These are phyloP conservation scores for Dalbergia cultrata DNA, from an alignment of 306 rosid species.

Conservation along the genomic window DNA sequence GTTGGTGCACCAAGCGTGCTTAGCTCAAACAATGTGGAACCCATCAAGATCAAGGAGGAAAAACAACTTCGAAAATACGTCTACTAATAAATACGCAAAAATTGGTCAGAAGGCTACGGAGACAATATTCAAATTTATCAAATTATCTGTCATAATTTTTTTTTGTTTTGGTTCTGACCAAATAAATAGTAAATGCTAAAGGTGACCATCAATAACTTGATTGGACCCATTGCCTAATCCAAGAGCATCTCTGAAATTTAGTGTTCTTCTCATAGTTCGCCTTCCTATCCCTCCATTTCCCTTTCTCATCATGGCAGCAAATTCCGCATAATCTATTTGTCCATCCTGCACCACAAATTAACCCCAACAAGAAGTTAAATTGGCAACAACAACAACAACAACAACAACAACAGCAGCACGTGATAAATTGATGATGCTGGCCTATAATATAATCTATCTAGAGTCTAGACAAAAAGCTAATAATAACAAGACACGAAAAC, in stretches of 20 bases:
- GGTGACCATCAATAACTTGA: conserved; percentile 53
- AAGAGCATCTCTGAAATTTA: conserved; percentile 59
- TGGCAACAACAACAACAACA: background rate
- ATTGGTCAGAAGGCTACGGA: conserved; percentile 35
- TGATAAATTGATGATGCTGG: background rate
- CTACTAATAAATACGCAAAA: conserved; percentile 24
- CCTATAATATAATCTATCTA: background rate
- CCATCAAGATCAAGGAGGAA: conserved; percentile 14
- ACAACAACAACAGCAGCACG: too few species aligned
- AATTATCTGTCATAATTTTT: conserved; percentile 13
- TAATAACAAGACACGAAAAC: background rate
- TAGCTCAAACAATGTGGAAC: conserved; percentile 15
- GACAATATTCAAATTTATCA: conserved; percentile 30
- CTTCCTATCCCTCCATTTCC: conserved; percentile 75
- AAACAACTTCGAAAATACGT: background rate
- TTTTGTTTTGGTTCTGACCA: conserved; percentile 11
- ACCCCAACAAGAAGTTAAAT: conserved; percentile 18
- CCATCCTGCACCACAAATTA: conserved; percentile 62
- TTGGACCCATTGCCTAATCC: conserved; percentile 54
- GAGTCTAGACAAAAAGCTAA: background rate
- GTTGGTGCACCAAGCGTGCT: conserved; percentile 2
- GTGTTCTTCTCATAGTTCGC: conserved; percentile 66
- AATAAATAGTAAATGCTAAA: conserved; percentile 32
- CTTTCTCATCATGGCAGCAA: conserved; percentile 71
- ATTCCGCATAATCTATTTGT: conserved; percentile 72